phyloP scores from a whole-genome alignment of 1,284 basidiomycete genomes.

The Rhodotorula sp. region DNA sequence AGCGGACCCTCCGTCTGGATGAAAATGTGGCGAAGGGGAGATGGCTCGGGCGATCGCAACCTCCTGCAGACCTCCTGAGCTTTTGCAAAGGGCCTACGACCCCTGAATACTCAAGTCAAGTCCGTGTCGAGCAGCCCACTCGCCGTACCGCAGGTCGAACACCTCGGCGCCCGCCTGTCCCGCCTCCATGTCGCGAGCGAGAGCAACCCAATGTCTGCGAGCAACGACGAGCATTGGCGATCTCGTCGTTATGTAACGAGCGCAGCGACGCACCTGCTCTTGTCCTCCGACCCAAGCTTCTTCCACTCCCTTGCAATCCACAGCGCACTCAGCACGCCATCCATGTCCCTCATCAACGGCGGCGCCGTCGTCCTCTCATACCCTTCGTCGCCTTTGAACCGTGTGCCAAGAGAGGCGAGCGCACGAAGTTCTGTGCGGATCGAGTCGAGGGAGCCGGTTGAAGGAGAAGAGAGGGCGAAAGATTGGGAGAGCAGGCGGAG shows the following conservation, averaged over 20 bases:
- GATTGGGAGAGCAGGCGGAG: constrained; percentile 9
- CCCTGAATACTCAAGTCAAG: neutral
- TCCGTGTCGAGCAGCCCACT: constrained; percentile 3
- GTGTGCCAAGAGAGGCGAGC: constrained; percentile 29
- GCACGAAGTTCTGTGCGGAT: constrained; percentile 21
- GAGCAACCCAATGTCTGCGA: constrained; percentile 17
- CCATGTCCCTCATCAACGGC: constrained; percentile 18
- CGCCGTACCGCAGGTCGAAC: constrained; percentile 24
- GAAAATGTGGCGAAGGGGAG: neutral
- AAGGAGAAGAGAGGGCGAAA: neutral
- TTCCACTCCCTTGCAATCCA: constrained; percentile 13
- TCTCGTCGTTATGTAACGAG: too few relatives aligned
- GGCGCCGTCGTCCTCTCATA: neutral
- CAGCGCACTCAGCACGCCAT: constrained; percentile 20
- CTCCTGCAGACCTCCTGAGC: too few relatives aligned
- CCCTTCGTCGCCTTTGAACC: neutral
- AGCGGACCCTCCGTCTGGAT: too few relatives aligned
- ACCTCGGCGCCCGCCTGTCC: constrained; percentile 32
- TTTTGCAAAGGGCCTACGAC: neutral
- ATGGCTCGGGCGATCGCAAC: too few relatives aligned
- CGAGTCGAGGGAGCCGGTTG: neutral
- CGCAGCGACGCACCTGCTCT: constrained; percentile 5
- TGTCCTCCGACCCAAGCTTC: neutral
- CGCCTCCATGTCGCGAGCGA: constrained; percentile 25
- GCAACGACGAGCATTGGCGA: too few relatives aligned